phyloP scores from a whole-genome alignment of 2,329 filamentous ascomycete species.

The Aspergillus vadensis region DNA sequence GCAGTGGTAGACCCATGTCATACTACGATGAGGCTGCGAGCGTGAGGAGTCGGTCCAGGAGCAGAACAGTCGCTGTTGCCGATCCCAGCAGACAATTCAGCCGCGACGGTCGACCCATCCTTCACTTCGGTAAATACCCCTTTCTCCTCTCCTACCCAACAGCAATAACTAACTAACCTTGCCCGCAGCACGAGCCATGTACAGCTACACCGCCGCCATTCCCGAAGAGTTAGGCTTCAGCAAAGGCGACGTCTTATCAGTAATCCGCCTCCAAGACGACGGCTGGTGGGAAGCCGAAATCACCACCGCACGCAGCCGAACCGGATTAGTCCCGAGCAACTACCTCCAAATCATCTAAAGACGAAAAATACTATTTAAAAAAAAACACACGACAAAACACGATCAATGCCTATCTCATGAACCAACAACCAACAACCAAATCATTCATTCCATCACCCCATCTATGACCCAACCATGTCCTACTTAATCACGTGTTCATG shows the following conservation, averaged over 20 bases:
- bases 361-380: neutral
- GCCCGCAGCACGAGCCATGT: conserved; percentile 78
- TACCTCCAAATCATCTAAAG: conserved; percentile 62
- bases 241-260: conserved; percentile 88
- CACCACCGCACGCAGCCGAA: conserved; percentile 54
- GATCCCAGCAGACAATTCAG: conserved; percentile 72
- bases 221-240: conserved; percentile 90
- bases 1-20: conserved; percentile 47
- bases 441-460: conserved; percentile 8
- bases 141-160: neutral
- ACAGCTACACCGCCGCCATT: conserved; percentile 91
- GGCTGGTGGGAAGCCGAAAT: conserved; percentile 99
- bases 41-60: conserved; percentile 61
- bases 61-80: conserved; percentile 83
- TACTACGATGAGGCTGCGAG: conserved; percentile 52
- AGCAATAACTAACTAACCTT: conserved; percentile 15
- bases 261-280: conserved; percentile 90
- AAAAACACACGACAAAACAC: neutral
- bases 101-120: conserved; percentile 78
- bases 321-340: conserved; percentile 67
- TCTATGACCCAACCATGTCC: conserved; percentile 14
- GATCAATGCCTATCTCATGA: conserved; percentile 26
- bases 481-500: conserved; percentile 21
- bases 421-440: conserved; percentile 5
- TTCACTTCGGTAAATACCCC: conserved; percentile 83